A percentile compares a stretch with the other conserved stretches of the same genome.
Evolutionary conservation across 495 filamentous ascomycete genomes (phyloP).

Genomic region (Talaromyces nanjingensis): DNA sequence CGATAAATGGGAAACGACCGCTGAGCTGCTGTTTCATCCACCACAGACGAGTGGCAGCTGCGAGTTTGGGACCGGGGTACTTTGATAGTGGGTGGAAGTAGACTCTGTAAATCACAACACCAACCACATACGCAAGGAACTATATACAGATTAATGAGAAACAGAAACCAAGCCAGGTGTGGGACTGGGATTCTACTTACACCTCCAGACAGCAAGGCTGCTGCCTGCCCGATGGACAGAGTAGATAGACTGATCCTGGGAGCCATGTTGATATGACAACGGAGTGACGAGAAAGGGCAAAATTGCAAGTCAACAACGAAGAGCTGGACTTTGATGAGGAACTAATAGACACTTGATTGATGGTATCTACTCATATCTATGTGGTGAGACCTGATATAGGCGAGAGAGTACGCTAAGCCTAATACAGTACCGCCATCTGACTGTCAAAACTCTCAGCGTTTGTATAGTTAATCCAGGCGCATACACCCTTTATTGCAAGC

Average conservation of each 20-base stretch:
- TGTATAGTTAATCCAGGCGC: background rate
- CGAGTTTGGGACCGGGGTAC: conserved; percentile 39
- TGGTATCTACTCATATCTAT: too few relatives aligned
- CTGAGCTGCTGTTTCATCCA: conserved; percentile 10
- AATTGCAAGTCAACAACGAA: background rate
- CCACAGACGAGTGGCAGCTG: conserved; percentile 21
- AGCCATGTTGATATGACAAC: background rate
- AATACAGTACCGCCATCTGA: too few relatives aligned
- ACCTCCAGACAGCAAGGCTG: background rate
- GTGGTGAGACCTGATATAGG: too few relatives aligned
- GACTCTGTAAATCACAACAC: conserved; percentile 31
- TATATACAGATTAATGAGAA: background rate
- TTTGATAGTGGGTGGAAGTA: conserved; percentile 34
- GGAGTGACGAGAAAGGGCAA: background rate
- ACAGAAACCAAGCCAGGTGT: background rate
- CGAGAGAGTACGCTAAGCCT: too few relatives aligned
- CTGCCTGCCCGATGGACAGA: background rate
- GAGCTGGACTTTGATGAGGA: background rate
- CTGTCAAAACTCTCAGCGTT: background rate
- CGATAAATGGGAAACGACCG: conserved; percentile 12
- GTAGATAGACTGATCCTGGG: background rate
- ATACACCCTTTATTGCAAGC: background rate
- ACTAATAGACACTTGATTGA: too few relatives aligned
- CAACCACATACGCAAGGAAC: background rate
- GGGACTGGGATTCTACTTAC: background rate